Base-by-base conservation (phyloP, 768 basidiomycete species). In the Boletus rubescentipes region DNA sequence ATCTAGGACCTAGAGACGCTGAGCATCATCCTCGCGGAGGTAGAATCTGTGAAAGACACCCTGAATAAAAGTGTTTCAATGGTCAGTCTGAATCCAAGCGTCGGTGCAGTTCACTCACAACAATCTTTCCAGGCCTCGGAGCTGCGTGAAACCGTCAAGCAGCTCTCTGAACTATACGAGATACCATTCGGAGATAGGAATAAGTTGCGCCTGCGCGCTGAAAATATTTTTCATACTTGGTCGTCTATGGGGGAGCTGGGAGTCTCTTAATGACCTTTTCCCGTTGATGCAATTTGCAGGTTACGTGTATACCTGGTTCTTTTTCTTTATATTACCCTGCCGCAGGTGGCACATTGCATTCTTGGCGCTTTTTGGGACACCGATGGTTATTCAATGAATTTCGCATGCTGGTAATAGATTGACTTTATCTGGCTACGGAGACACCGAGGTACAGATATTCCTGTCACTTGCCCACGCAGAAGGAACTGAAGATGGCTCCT, bases 401-500 rank as follows among this genome's bases (percentile, higher is more conserved):
- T 15, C 16, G 40, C 26, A n/a, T n/a, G n/a, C n/a, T n/a, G 49
- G 23, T 41, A 38, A 34, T 54, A 63, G 37, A 53, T 51, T 44
- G 31, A 21, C 2, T 38, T 51, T 29, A 14, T 31, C 36, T 5
- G 15, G n/a, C 32, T 36, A 43, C 11, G 8, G 30, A 47, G 2
- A 40, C 14, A 16, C 2, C 15, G 8, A 9, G 9, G 38, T 34
- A 38, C 6, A 21, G 44, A 46, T 10, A 7, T 16, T 21, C 18
- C 8, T 10, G 29, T 62, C 49, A 91, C 73, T 94, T 92, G 35
- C 93, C 93, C 47, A 95, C 91, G 65, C 93, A 96, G 69, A 96
- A 96, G 46, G 90, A 87, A 32, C 79, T 77, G 65, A 96, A 96
- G 23, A 96, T 79, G 18, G 81, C 81, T 53, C 93, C 91, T 20